phyloP scores from a whole-genome alignment of 257 asterid species.

The Craterostigma plantagineum region DNA sequence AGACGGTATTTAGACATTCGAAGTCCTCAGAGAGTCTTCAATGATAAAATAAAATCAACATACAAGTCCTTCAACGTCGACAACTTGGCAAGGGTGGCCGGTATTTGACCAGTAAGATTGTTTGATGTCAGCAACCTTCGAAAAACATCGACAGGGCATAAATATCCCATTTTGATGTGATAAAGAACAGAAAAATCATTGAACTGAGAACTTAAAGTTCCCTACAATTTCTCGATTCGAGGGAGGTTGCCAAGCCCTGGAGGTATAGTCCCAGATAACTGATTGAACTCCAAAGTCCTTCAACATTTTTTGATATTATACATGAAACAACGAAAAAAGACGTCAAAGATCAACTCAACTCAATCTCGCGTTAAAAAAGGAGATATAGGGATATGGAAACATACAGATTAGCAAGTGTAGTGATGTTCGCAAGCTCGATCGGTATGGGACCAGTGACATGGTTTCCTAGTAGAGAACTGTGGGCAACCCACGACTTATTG shows the following conservation, averaged over 20 bases:
- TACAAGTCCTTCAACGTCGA: conserved; percentile 43
- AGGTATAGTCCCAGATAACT: conserved; percentile 52
- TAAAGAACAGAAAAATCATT: neutral
- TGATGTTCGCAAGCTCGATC: conserved; percentile 36
- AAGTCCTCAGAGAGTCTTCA: neutral
- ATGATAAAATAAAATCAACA: conserved; percentile 8
- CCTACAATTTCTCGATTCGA: conserved; percentile 31
- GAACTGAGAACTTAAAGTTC: too few species aligned
- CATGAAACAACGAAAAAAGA: neutral
- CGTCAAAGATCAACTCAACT: neutral
- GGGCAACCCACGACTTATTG: conserved; percentile 5
- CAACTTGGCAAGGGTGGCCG: conserved; percentile 31
- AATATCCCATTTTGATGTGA: conserved; percentile 1
- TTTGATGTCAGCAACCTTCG: conserved; percentile 39
- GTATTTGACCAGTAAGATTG: conserved; percentile 48
- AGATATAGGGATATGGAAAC: neutral
- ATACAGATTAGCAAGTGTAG: conserved; percentile 39
- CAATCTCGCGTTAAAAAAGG: neutral
- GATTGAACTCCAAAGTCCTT: conserved; percentile 46
- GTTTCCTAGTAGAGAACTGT: conserved; percentile 49
- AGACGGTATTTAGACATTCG: neutral
- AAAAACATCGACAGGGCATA: conserved; percentile 1
- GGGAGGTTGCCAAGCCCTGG: conserved; percentile 46
- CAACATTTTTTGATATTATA: neutral
- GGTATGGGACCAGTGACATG: conserved; percentile 47